Evolutionary conservation across 345 rosid species (phyloP).

Genomic region (Litchi chinensis): DNA sequence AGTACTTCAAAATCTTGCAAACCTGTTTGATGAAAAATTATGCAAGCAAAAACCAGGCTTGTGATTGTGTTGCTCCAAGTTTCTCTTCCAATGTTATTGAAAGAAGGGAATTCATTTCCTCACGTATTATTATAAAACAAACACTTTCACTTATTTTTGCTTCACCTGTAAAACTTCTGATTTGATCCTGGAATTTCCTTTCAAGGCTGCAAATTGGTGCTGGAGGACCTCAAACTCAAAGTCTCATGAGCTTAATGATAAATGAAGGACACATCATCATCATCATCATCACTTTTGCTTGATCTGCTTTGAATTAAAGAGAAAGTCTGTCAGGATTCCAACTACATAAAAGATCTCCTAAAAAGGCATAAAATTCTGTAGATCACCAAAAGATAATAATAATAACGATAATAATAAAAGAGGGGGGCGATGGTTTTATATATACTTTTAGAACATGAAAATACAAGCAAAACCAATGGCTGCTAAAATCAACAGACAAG

Average conservation of each 20-base stretch:
- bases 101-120: conserved; percentile 40
- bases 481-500: neutral
- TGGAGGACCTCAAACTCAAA: conserved; percentile 1
- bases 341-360: conserved; percentile 20
- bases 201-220: conserved; percentile 2
- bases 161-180: conserved; percentile 19
- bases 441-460: neutral
- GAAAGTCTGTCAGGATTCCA: conserved; percentile 34
- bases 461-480: neutral
- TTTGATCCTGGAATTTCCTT: neutral
- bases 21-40: conserved; percentile 14
- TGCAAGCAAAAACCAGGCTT: conserved; percentile 18
- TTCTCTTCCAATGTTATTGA: conserved; percentile 26
- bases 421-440: too few relatives aligned
- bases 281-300: conserved; percentile 10
- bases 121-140: conserved; percentile 6
- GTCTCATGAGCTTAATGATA: conserved; percentile 12
- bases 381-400: conserved; percentile 1
- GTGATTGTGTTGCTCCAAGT: conserved; percentile 15
- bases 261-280: neutral
- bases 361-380: conserved; percentile 26
- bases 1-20: neutral
- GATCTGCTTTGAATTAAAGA: conserved; percentile 29
- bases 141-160: conserved; percentile 15
- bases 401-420: too few relatives aligned